These are phyloP conservation scores for Elaeagnus macrophylla DNA, from an alignment of 306 rosid genomes.

Conservation along the genomic window DNA sequence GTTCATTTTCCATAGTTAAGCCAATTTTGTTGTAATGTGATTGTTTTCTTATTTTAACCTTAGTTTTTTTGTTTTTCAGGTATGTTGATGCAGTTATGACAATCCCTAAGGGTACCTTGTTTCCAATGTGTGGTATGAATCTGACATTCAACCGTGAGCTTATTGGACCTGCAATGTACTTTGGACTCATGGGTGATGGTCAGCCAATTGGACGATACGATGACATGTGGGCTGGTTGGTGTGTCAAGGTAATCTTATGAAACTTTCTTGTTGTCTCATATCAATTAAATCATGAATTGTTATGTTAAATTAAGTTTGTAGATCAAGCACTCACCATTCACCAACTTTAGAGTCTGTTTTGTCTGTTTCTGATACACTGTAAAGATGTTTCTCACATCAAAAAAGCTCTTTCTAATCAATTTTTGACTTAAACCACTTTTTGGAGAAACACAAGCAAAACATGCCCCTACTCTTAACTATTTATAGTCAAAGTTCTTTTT, in stretches of 20 bases:
- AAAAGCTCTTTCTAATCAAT: no score
- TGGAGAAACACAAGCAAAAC: no score
- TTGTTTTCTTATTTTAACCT: background rate
- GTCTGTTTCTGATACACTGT: no score
- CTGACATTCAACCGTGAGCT: slow-evolving; percentile 70
- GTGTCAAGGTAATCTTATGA: slow-evolving; percentile 53
- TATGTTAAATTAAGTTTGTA: no score
- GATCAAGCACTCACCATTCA: no score
- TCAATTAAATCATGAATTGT: background rate
- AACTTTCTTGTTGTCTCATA: background rate
- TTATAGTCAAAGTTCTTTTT: no score
- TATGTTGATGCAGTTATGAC: slow-evolving; percentile 82
- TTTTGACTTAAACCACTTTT: no score
- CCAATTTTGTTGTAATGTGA: background rate
- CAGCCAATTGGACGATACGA: slow-evolving; percentile 92
- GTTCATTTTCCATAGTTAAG: slow-evolving; percentile 17
- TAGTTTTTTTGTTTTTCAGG: slow-evolving; percentile 27
- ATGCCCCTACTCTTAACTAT: no score
- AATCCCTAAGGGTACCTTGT: slow-evolving; percentile 69
- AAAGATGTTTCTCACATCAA: no score
- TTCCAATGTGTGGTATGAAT: slow-evolving; percentile 96
- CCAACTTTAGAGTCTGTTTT: no score
- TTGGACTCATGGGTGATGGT: slow-evolving; percentile 96
- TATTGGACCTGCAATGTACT: slow-evolving; percentile 91
- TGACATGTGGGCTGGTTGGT: slow-evolving; percentile 99